Evolutionary conservation across 2,329 filamentous ascomycete species (phyloP).

Genomic region (Esteya vermicola): DNA sequence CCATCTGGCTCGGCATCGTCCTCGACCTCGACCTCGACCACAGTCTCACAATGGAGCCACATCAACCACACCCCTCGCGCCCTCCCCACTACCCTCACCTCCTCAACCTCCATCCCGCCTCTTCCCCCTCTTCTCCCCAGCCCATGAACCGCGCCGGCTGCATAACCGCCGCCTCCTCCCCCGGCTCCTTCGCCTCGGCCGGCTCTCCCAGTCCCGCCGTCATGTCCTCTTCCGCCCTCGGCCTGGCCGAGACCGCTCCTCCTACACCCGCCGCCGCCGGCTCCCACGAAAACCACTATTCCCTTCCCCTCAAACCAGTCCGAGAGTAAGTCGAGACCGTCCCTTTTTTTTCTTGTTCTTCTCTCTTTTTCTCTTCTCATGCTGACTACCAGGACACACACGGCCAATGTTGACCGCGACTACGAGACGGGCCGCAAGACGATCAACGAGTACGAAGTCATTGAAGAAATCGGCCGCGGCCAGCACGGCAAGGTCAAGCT

Average conservation of each 20-base stretch:
- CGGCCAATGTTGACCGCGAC: conserved; percentile 82
- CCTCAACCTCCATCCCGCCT: conserved; percentile 18
- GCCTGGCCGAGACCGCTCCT: conserved; percentile 37
- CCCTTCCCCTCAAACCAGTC: conserved; percentile 60
- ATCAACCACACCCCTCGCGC: conserved; percentile 13
- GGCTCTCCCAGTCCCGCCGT: conserved; percentile 23
- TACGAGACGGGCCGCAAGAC: conserved; percentile 80
- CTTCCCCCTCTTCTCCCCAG: conserved; percentile 18
- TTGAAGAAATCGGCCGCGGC: conserved; percentile 88
- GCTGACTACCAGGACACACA: conserved; percentile 52
- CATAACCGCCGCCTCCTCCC: conserved; percentile 46
- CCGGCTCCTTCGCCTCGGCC: conserved; percentile 45
- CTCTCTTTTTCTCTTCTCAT: neutral
- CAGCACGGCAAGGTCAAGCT: conserved; percentile 98
- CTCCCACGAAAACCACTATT: conserved; percentile 47
- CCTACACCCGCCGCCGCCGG: conserved; percentile 39
- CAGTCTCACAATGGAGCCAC: conserved; percentile 13
- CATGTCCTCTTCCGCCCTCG: conserved; percentile 21
- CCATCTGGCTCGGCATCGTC: no score
- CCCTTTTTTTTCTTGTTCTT: neutral
- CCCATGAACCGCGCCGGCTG: conserved; percentile 19
- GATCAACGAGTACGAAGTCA: conserved; percentile 96
- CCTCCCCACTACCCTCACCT: conserved; percentile 19
- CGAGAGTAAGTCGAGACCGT: conserved; percentile 48
- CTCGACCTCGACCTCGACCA: neutral